Evolutionary conservation across 2,329 filamentous ascomycete species (phyloP).

Genomic region (Knufia fluminis): DNA sequence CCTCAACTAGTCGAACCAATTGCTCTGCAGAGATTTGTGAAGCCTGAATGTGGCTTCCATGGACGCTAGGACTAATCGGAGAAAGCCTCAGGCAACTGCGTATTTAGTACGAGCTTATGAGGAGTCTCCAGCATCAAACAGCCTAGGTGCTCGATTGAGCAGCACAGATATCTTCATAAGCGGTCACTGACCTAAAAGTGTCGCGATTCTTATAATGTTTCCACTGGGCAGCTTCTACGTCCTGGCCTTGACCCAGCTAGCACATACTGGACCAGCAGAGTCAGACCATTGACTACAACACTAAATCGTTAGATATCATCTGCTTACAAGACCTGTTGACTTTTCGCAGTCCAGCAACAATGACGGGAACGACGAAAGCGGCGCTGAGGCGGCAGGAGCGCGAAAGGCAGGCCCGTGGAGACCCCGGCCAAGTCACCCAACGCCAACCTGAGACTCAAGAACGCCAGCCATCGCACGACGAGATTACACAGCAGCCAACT

Average conservation of each 20-base stretch:
- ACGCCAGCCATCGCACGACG: not conserved
- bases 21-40: not conserved
- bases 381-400: constrained; percentile 7
- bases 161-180: not conserved
- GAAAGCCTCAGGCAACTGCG: constrained; percentile 1
- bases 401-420: not conserved
- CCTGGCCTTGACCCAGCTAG: no score
- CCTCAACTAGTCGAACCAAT: not conserved
- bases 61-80: not conserved
- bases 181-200: no score
- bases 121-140: not conserved
- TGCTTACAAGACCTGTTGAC: no score
- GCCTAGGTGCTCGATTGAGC: no score
- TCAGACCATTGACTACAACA: no score
- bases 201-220: no score
- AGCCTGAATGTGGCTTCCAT: not conserved
- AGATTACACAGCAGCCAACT: not conserved
- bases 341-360: no score
- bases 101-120: not conserved
- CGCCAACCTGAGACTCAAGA: not conserved
- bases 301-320: no score
- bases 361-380: constrained; percentile 6
- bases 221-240: no score
- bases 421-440: not conserved
- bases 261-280: no score